phyloP scores from a whole-genome alignment of 257 asterid genomes.

The Solanum lignicaule region DNA sequence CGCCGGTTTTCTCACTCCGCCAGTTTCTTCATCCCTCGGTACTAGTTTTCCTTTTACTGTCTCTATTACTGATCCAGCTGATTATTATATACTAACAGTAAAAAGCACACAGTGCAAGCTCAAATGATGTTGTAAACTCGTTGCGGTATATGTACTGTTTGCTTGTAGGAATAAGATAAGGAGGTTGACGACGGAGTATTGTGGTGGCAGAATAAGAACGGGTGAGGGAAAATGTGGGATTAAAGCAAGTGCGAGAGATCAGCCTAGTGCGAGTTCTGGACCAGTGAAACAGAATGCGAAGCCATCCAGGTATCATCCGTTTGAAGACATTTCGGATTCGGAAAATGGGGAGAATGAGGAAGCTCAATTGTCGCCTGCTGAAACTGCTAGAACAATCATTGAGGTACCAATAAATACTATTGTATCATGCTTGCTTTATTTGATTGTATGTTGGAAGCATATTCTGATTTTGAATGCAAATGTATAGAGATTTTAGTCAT shows the following conservation, averaged over 20 bases:
- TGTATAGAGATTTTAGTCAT: background rate
- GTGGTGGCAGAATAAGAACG: constrained; percentile 17
- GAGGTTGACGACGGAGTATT: constrained; percentile 10
- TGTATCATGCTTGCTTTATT: background rate
- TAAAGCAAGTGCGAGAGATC: constrained; percentile 50
- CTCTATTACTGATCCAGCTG: background rate
- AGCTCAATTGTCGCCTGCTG: constrained; percentile 67
- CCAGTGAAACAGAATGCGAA: constrained; percentile 70
- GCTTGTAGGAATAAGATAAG: constrained; percentile 20
- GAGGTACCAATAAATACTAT: constrained; percentile 33
- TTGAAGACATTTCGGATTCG: constrained; percentile 71
- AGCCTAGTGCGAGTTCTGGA: constrained; percentile 52
- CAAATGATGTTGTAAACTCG: background rate
- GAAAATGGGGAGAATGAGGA: constrained; percentile 40
- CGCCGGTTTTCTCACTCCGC: constrained; percentile 5
- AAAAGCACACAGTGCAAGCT: background rate
- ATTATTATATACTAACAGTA: background rate
- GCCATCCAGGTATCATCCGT: constrained; percentile 96
- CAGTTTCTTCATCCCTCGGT: constrained; percentile 41
- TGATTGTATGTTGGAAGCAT: background rate
- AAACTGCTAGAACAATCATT: constrained; percentile 66
- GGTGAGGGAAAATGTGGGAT: constrained; percentile 23
- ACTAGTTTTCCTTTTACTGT: background rate
- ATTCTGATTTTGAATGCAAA: background rate
- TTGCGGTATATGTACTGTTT: background rate